Percentiles rank a stretch among this genome's conserved stretches.
Conservation (phyloP, 352 stramenopile species). For the Phytopythium delawarense region DNA sequence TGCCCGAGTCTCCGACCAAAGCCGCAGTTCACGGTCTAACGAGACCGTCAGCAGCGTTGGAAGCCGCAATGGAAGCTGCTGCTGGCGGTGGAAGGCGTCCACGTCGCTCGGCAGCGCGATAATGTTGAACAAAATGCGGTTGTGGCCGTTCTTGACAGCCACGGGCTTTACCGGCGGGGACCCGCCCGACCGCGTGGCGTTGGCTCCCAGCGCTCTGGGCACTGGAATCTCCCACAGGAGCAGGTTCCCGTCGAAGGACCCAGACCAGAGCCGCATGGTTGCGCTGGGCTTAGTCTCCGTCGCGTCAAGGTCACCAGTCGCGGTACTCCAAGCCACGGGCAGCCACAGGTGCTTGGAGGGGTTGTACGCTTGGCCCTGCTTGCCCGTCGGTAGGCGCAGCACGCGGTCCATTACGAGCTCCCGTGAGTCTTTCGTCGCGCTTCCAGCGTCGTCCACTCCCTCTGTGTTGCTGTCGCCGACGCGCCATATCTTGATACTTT, state of each 20-base stretch:
- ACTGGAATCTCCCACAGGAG: conserved; percentile 42
- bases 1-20: conserved; percentile 39
- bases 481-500: conserved; percentile 64
- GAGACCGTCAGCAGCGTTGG: conserved; percentile 53
- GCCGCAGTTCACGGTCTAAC: conserved; percentile 57
- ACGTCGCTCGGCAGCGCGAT: conserved; percentile 14
- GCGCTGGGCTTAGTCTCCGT: background rate
- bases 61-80: background rate
- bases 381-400: conserved; percentile 50
- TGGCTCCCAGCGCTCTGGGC: conserved; percentile 6
- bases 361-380: conserved; percentile 57
- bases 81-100: background rate
- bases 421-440: background rate
- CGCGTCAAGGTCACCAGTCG: background rate
- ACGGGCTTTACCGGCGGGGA: conserved; percentile 27
- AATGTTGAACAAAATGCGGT: conserved; percentile 64
- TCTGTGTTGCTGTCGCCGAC: conserved; percentile 1
- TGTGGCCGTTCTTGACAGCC: conserved; percentile 60
- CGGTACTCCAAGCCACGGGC: conserved; percentile 52
- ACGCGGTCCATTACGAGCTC: conserved; percentile 20
- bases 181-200: conserved; percentile 8
- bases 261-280: conserved; percentile 51
- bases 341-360: conserved; percentile 72
- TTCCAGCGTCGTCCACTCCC: background rate
- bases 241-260: conserved; percentile 66